A percentile compares a stretch with the other conserved stretches of the same genome.
phyloP scores from a whole-genome alignment of 108 stramenopile genomes.

The Heterococcus sp. region DNA sequence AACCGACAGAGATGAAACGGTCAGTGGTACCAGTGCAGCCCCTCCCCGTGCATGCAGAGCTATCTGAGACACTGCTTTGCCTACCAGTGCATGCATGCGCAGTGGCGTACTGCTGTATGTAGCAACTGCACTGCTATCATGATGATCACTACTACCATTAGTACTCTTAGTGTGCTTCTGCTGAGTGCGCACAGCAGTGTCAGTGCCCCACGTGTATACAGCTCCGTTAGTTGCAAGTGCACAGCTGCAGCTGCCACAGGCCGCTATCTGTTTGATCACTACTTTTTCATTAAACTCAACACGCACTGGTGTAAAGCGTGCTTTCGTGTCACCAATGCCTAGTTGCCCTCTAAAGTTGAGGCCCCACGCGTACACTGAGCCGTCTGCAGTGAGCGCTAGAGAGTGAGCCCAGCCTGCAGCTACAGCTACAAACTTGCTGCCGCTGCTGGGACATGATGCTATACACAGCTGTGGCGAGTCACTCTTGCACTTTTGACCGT shows the following conservation, averaged over 20 bases:
- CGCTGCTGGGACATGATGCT: constrained; percentile 11
- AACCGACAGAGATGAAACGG: not conserved
- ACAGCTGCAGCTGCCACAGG: not conserved
- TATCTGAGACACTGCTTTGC: not conserved
- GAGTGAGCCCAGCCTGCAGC: constrained; percentile 40
- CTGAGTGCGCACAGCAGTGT: too few species aligned
- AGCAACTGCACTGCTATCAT: too few species aligned
- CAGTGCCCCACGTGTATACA: not conserved
- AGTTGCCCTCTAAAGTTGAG: constrained; percentile 15
- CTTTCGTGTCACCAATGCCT: constrained; percentile 25
- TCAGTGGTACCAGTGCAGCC: not conserved
- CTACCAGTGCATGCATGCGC: not conserved
- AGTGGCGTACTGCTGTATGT: not conserved
- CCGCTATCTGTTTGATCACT: not conserved
- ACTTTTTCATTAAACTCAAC: not conserved
- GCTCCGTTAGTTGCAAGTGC: not conserved
- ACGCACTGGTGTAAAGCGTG: not conserved
- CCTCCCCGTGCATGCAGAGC: not conserved
- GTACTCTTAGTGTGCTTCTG: not conserved
- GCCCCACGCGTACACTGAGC: constrained; percentile 25
- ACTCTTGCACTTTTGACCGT: constrained; percentile 2
- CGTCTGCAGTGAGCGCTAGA: constrained; percentile 16
- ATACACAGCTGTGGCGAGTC: constrained; percentile 5
- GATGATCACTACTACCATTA: not conserved
- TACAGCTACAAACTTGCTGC: constrained; percentile 13